These are phyloP conservation scores for Kondoa malvinella DNA, from an alignment of 768 basidiomycete genomes.

Conservation along the genomic window DNA sequence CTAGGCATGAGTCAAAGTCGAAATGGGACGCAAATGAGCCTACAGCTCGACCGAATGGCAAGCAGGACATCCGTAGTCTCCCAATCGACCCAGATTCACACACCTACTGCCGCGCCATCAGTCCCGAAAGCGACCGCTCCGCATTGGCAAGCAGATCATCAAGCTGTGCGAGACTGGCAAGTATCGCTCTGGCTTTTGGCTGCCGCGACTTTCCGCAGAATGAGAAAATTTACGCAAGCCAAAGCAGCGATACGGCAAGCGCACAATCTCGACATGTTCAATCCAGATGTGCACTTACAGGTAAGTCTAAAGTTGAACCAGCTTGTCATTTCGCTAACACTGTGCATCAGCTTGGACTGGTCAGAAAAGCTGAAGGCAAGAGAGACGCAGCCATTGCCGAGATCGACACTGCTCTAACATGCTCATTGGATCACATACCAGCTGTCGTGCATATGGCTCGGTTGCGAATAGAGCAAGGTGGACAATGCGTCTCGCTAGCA, in stretches of 20 bases:
- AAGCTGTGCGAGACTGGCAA: too few species aligned
- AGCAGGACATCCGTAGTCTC: too few species aligned
- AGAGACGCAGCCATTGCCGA: too few species aligned
- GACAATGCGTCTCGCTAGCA: constrained; percentile 32
- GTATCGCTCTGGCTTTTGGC: constrained; percentile 71
- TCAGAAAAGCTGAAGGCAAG: too few species aligned
- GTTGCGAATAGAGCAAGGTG: constrained; percentile 43
- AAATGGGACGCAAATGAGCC: neutral
- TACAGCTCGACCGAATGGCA: neutral
- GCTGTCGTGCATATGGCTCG: constrained; percentile 63
- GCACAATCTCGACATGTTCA: constrained; percentile 67
- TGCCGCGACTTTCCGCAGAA: constrained; percentile 77
- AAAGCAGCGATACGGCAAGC: constrained; percentile 87
- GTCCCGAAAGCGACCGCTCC: too few species aligned
- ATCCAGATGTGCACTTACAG: constrained; percentile 88
- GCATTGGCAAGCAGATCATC: too few species aligned
- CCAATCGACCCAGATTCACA: too few species aligned
- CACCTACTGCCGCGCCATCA: too few species aligned
- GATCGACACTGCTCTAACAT: too few species aligned
- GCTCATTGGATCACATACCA: constrained; percentile 58
- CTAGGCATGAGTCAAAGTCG: neutral
- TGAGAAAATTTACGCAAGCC: constrained; percentile 77
- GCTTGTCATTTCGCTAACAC: neutral
- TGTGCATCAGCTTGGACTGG: too few species aligned
- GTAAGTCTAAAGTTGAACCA: constrained; percentile 35